Conservation (phyloP, 2,329 filamentous ascomycete genomes). For the Fusarium globosum region DNA sequence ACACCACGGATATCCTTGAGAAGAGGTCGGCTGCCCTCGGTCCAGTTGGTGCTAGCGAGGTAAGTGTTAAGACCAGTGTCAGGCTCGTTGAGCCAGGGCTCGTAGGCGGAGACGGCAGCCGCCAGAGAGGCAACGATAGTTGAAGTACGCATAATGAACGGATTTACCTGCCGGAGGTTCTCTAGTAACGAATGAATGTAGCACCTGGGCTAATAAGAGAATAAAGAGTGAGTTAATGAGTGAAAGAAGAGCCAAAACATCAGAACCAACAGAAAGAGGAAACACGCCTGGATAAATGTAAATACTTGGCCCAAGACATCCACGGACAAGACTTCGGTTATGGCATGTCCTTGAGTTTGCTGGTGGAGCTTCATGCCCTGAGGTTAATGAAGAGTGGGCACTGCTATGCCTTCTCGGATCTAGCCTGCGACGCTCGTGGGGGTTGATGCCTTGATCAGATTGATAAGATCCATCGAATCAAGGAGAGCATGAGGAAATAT, state of each 20-base stretch:
- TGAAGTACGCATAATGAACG: slow-evolving; percentile 29
- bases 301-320: no score
- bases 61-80: slow-evolving; percentile 50
- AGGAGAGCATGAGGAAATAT: not conserved
- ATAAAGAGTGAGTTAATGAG: not conserved
- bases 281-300: not conserved
- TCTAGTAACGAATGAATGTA: slow-evolving; percentile 15
- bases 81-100: slow-evolving; percentile 50
- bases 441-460: slow-evolving; percentile 20
- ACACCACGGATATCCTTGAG: slow-evolving; percentile 57
- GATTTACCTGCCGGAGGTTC: slow-evolving; percentile 25
- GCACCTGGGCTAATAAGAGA: not conserved
- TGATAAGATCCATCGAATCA: slow-evolving; percentile 34
- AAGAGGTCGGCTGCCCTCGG: slow-evolving; percentile 50
- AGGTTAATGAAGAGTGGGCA: slow-evolving; percentile 31
- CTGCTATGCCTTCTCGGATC: not conserved
- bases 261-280: not conserved
- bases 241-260: not conserved
- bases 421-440: not conserved
- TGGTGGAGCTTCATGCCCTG: slow-evolving; percentile 32
- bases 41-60: slow-evolving; percentile 46
- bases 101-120: slow-evolving; percentile 44
- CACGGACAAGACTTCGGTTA: not conserved
- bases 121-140: slow-evolving; percentile 34
- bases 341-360: not conserved